Conservation (phyloP, 768 basidiomycete genomes). For the Xanthoconium stramineum region DNA sequence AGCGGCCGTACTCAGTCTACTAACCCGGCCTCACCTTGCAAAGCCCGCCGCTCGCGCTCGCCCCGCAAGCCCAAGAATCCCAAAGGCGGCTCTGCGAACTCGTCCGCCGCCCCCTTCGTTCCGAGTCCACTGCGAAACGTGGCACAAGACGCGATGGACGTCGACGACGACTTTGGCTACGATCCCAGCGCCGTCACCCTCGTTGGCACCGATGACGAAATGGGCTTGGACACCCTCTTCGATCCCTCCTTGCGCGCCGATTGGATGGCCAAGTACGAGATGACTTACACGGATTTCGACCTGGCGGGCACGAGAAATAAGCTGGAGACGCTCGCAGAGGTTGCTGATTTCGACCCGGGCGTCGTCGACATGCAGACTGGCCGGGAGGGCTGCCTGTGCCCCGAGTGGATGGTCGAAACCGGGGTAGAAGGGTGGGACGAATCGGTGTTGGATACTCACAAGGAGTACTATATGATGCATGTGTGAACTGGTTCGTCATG, state of each 20-base stretch:
- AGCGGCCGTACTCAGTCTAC: background rate
- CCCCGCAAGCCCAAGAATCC: background rate
- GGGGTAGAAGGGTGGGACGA: conserved; percentile 14
- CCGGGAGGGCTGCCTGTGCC: conserved; percentile 17
- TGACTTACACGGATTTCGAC: conserved; percentile 2
- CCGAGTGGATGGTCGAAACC: conserved; percentile 23
- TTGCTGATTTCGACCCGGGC: background rate
- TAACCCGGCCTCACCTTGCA: background rate
- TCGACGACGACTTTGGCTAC: background rate
- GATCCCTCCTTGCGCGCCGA: conserved; percentile 4
- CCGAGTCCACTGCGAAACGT: background rate
- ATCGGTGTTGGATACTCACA: background rate
- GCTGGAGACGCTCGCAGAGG: background rate
- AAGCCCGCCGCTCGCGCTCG: background rate
- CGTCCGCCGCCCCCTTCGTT: background rate
- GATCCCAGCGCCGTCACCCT: background rate
- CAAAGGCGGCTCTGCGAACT: background rate
- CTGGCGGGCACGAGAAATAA: background rate
- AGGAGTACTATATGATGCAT: background rate
- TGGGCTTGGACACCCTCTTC: conserved; percentile 2
- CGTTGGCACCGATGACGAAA: conserved; percentile 1
- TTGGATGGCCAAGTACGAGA: conserved; percentile 17
- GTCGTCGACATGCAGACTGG: background rate
- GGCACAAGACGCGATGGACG: background rate
- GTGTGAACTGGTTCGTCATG: conserved; percentile 2